Evolutionary conservation across 2,329 filamentous ascomycete genomes (phyloP).

Genomic region (Colletotrichum sansevieriae): DNA sequence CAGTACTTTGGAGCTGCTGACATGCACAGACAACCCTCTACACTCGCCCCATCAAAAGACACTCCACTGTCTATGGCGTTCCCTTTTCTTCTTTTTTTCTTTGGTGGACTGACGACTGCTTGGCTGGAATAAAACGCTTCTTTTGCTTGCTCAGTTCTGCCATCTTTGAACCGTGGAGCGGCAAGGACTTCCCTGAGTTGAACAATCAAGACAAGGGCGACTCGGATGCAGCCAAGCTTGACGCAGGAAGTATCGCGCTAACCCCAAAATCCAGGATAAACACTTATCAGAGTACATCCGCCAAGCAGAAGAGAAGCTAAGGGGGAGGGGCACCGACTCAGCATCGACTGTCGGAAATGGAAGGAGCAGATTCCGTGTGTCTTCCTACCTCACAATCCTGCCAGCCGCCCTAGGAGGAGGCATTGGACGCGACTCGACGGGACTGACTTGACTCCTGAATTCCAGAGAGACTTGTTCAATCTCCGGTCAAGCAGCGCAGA

Average conservation of each 20-base stretch:
- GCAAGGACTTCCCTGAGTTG: slow-evolving; percentile 2
- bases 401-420: slow-evolving; percentile 1
- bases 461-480: slow-evolving; percentile 12
- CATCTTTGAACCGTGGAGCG: not conserved
- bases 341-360: not conserved
- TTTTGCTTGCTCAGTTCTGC: too few species aligned
- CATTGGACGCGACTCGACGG: slow-evolving; percentile 13
- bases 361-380: slow-evolving; percentile 9
- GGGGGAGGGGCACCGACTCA: slow-evolving; percentile 30
- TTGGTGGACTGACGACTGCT: not conserved
- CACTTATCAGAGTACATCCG: slow-evolving; percentile 27
- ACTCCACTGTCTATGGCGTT: not conserved
- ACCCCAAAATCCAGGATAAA: slow-evolving; percentile 16
- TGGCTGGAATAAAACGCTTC: not conserved
- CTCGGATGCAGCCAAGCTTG: not conserved
- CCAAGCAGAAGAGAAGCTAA: slow-evolving; percentile 5
- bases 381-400: slow-evolving; percentile 20
- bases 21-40: too few species aligned
- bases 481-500: slow-evolving; percentile 3
- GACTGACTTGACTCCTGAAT: not conserved
- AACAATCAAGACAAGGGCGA: not conserved
- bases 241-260: slow-evolving; percentile 20
- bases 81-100: not conserved
- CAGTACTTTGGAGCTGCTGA: slow-evolving; percentile 12
- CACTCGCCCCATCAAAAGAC: slow-evolving; percentile 8